Evolutionary conservation across 2,329 filamentous ascomycete species (phyloP), one percentile per base, ranked within the genome.

Genomic region (Juglanconis oblonga): DNA sequence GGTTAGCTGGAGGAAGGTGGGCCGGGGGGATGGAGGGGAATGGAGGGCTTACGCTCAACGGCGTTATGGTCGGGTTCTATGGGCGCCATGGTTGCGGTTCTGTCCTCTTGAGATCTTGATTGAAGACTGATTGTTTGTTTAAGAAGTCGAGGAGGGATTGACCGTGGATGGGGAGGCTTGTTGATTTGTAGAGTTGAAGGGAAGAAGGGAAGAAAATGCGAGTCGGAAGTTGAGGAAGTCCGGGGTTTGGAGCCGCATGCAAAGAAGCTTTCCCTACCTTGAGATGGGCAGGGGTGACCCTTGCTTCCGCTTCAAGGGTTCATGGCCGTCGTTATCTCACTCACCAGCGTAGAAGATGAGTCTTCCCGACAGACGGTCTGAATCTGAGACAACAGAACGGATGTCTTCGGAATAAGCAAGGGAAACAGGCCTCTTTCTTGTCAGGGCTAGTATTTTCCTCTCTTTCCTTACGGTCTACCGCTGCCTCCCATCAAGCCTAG

Each of bases 1-100:
- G n/a, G n/a, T n/a, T n/a, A n/a, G n/a, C n/a, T n/a, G n/a, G n/a
- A n/a, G 76, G 61, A 74, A 73, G 61, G 67, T 68, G 17, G 17
- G 17, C 17, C 32, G 10, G 29, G 11, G 13, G 2, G 5, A 9
- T 14, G 36, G 17, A 31, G 31, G 14, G n/a, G 5, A 33, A 10
- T 29, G 17, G n/a, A 36, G 47, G 31, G 44, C 64, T 57, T 33
- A 67, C 67, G 67, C 62, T 69, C 67, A 32, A 67, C 64, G 8
- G 60, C 56, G 44, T 65, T 64, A 35, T 69, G 62, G 52, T 67
- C 67, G 47, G 67, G 62, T 5, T 65, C 62, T 57, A 69, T 59
- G n/a, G 68, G 68, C 13, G 67, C 68, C 69, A 70, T 64, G 29
- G 33, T 64, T 57, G 45, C 31, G 48, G 10, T 10, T 31, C 55